phyloP scores from a whole-genome alignment of 176 grass and related monocot genomes.

The Juncus effusus region DNA sequence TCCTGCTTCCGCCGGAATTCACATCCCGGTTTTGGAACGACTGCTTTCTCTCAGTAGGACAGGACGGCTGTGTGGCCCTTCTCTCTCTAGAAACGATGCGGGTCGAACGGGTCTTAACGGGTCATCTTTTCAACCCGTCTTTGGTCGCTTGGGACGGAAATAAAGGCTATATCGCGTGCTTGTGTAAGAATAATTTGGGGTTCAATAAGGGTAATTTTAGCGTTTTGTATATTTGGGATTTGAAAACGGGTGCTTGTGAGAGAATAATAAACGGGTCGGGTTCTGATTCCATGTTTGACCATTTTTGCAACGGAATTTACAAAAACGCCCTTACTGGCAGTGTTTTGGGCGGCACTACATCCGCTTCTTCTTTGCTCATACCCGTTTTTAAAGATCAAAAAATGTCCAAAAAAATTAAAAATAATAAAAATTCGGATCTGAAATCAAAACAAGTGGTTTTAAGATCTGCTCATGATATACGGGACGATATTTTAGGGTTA shows the following conservation, averaged over 20 bases:
- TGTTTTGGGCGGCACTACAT: slow-evolving; percentile 90
- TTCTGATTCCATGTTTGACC: slow-evolving; percentile 77
- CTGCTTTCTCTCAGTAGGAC: slow-evolving; percentile 86
- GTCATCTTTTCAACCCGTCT: slow-evolving; percentile 64
- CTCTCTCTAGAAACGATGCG: slow-evolving; percentile 76
- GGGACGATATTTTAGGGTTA: slow-evolving; percentile 43
- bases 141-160: slow-evolving; percentile 89
- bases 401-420: slow-evolving; percentile 29
- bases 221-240: slow-evolving; percentile 82
- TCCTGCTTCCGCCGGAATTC: slow-evolving; percentile 65
- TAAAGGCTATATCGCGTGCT: slow-evolving; percentile 95
- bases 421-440: slow-evolving; percentile 26
- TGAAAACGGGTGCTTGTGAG: slow-evolving; percentile 83
- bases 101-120: slow-evolving; percentile 94
- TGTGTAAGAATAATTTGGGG: slow-evolving; percentile 61
- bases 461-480: slow-evolving; percentile 32
- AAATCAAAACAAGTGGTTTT: slow-evolving; percentile 46
- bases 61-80: slow-evolving; percentile 83
- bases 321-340: slow-evolving; percentile 78
- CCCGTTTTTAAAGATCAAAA: slow-evolving; percentile 59
- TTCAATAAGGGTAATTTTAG: slow-evolving; percentile 38
- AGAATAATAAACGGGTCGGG: slow-evolving; percentile 60
- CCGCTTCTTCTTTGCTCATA: slow-evolving; percentile 69
- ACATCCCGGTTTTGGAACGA: slow-evolving; percentile 73
- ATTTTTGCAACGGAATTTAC: slow-evolving; percentile 81